Percentiles rank a stretch among this genome's conserved stretches.
Evolutionary conservation across 768 basidiomycete genomes (phyloP).

Genomic region (Boletus rubroflammeus): DNA sequence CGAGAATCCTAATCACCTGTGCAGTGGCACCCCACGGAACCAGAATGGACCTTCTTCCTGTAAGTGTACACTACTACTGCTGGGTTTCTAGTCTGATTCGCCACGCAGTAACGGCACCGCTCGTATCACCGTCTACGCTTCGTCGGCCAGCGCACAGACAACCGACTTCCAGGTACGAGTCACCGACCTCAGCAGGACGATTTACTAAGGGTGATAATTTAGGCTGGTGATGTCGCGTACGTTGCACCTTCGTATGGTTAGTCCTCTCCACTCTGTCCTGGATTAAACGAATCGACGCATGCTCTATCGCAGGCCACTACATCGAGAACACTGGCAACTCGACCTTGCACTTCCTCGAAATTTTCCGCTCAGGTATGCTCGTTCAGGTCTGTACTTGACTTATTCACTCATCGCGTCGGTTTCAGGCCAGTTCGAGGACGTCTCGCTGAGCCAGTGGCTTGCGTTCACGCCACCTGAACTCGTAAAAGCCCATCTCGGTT

Average conservation of each 20-base stretch:
- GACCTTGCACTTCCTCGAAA: conserved; percentile 56
- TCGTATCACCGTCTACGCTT: conserved; percentile 43
- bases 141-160: conserved; percentile 38
- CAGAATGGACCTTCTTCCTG: conserved; percentile 46
- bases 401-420: background rate
- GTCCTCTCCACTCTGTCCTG: background rate
- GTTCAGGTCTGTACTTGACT: background rate
- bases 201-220: conserved; percentile 10
- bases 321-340: conserved; percentile 63
- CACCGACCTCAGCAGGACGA: background rate
- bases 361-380: conserved; percentile 50
- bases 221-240: conserved; percentile 30
- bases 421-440: conserved; percentile 49
- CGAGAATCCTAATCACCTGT: background rate
- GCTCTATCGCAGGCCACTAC: conserved; percentile 49
- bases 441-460: conserved; percentile 60
- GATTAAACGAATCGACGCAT: background rate
- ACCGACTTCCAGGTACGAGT: conserved; percentile 41
- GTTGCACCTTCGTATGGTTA: conserved; percentile 24
- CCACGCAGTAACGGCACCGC: conserved; percentile 35
- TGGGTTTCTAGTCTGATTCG: background rate
- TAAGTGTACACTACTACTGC: conserved; percentile 11
- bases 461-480: conserved; percentile 55
- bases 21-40: conserved; percentile 51
- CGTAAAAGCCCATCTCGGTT: conserved; percentile 57